A percentile compares a stretch with the other conserved stretches of the same genome.
Conservation (phyloP, 306 rosid genomes). For the Dryas octopetala region DNA sequence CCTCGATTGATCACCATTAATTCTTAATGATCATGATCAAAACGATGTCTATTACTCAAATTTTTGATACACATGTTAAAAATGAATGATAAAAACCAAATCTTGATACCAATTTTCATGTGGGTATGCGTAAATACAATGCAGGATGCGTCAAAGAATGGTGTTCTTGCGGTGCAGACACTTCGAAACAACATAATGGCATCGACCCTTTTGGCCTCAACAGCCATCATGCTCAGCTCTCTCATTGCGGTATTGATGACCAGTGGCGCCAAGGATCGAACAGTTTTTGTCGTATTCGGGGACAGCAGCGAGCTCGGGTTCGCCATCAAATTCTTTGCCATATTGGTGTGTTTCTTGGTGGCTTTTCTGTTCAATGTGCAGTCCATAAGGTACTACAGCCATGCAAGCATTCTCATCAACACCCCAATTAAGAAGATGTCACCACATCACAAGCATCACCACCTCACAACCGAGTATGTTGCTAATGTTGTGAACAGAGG, state of each 20-base stretch:
- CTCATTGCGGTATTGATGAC: constrained; percentile 75
- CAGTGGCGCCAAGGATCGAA: constrained; percentile 13
- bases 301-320: constrained; percentile 44
- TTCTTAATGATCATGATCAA: not conserved
- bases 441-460: constrained; percentile 29
- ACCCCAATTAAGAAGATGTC: constrained; percentile 62
- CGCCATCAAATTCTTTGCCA: constrained; percentile 65
- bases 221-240: constrained; percentile 81
- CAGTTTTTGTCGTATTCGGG: constrained; percentile 31
- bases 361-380: constrained; percentile 75
- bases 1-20: too few species aligned
- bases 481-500: constrained; percentile 68
- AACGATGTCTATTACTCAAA: not conserved
- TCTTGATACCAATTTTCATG: not conserved
- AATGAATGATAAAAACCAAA: not conserved
- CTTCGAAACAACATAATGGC: constrained; percentile 91
- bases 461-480: constrained; percentile 60
- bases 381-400: constrained; percentile 82
- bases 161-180: constrained; percentile 85
- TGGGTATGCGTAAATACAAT: not conserved
- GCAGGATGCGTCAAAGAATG: constrained; percentile 66
- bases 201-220: constrained; percentile 84
- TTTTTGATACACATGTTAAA: too few species aligned
- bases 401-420: constrained; percentile 81
- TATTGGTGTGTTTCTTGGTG: constrained; percentile 70